Conservation (phyloP, 805 yeast genomes). For the Saccharomycopsis sp. region DNA sequence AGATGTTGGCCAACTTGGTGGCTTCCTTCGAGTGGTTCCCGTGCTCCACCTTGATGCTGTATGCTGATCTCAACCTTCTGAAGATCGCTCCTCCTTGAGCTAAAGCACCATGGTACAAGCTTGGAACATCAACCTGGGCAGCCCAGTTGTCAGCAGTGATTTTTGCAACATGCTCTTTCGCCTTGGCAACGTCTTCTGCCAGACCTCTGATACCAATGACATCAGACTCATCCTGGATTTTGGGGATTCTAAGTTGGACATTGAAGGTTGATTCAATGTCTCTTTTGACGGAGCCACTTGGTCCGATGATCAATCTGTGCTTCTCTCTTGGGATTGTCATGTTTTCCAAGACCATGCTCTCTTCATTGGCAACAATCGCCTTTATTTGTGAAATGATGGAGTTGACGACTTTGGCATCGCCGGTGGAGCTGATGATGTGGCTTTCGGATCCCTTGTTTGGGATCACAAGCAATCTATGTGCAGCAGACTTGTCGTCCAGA, state of each 20-base stretch:
- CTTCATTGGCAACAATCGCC: slow-evolving; percentile 53
- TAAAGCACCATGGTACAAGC: slow-evolving; percentile 46
- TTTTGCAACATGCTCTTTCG: slow-evolving; percentile 46
- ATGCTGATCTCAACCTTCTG: slow-evolving; percentile 43
- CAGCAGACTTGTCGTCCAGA: slow-evolving; percentile 39
- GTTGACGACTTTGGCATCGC: slow-evolving; percentile 66
- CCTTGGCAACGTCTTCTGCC: slow-evolving; percentile 55
- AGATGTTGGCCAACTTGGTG: slow-evolving; percentile 33
- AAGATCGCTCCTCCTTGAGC: slow-evolving; percentile 59
- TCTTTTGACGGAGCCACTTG: slow-evolving; percentile 68
- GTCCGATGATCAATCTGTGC: slow-evolving; percentile 72
- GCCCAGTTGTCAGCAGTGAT: slow-evolving; percentile 52
- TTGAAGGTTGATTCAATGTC: slow-evolving; percentile 59
- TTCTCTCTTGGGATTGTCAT: slow-evolving; percentile 59
- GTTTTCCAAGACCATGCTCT: slow-evolving; percentile 45
- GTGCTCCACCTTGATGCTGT: slow-evolving; percentile 49
- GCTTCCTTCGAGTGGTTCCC: slow-evolving; percentile 46
- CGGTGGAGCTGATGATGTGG: slow-evolving; percentile 51
- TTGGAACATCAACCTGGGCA: slow-evolving; percentile 48
- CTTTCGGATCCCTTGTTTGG: slow-evolving; percentile 62
- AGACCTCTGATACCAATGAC: slow-evolving; percentile 52
- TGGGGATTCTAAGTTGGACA: slow-evolving; percentile 61
- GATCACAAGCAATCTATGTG: slow-evolving; percentile 50
- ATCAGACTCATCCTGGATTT: slow-evolving; percentile 38
- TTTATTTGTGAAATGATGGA: slow-evolving; percentile 55